Evolutionary conservation across 345 rosid genomes (phyloP), one percentile per base, ranked within the genome.

Genomic region (Euclidium syriacum): DNA sequence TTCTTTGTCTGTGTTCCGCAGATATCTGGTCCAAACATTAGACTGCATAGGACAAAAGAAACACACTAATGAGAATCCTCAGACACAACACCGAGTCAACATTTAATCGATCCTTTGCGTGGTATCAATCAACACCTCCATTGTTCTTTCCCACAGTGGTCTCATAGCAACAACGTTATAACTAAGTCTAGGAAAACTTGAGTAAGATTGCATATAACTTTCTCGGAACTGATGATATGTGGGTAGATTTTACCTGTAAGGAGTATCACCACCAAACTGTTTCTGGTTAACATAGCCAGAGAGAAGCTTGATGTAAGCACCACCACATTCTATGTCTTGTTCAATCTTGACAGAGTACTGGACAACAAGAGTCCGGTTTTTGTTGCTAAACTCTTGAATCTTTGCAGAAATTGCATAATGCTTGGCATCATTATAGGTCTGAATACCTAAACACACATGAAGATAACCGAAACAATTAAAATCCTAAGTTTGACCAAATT

Each of bases 221-320:
- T 52, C 1, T 17, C 35, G 17, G 25, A 52, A 24, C 41, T 44
- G 35, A 44, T 48, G n/a, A n/a, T n/a, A n/a, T n/a, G n/a, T n/a
- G n/a, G n/a, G n/a, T n/a, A n/a, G n/a, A n/a, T n/a, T n/a, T n/a
- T 41, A 92, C 98, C 94, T 87, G 74, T 87, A 92, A 50, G 98
- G 98, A 49, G 98, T 85, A 70, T 92, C 98, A n/a, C 98, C 98
- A 38, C 98, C 98, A 77, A 82, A 92, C 72, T 89, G 91, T 80
- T 92, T 92, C 71, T 92, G 98, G 77, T 89, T 92, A 25, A 92
- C 97, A 66, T 80, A 89, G 23, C 91, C 91, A n/a, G 97, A 92
- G 55, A 72, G 90, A 68, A 92, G 95, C 82, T 92, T 89, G 58
- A 92, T 83, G 78, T 92, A 89, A 41, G 91, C 97, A 16, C 98